Base-by-base conservation (phyloP, 495 filamentous ascomycete species). In the Opeltia flavorubescens region DNA sequence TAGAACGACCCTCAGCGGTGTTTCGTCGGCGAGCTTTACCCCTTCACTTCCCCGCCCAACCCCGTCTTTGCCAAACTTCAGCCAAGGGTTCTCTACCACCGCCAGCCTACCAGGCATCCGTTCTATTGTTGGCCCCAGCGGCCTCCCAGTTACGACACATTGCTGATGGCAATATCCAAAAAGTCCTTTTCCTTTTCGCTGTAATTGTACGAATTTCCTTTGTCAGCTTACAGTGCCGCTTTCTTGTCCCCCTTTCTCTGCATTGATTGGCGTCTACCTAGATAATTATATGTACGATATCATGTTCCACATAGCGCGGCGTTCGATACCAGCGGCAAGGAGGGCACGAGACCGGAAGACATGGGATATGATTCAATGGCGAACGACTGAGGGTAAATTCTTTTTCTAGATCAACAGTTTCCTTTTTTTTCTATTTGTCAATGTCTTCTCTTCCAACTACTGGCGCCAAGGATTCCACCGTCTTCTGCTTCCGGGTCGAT, bases 401-500 rank as follows among this genome's bases (percentile, higher is more conserved):
- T 40, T 4, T 21, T 4, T 28, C 4, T 29, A 13, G 2, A 27
- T 5, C 5, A 44, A 44, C 6, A 20, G 23, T 8, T n/a, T 6
- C 20, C 15, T 43, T 43, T 25, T 9, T 44, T 44, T 44, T 21
- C 25, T 29, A 28, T 13, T 44, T n/a, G 24, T 44, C 9, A 4
- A 21, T 17, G 35, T 24, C n/a, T 35, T 27, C 25, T 51, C 39
- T 57, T 59, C 69, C 71, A 72, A 28, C 66, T 62, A 43, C 29
- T 48, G 15, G 60, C 62, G 15, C 71, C 71, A 34, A 72, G 46
- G 35, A 74, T 52, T 15, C 70, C 69, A 7, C 67, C 72, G 61
- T 77, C 78, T 17, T 70, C 64, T 13, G 65, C 68, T 18, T 52
- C 51, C 25, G 72, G 61, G 58, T 93, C 89, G 44, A 95, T 69